These are phyloP conservation scores for Aspergillus unguis DNA, from an alignment of 2,329 filamentous ascomycete genomes.

Conservation along the genomic window DNA sequence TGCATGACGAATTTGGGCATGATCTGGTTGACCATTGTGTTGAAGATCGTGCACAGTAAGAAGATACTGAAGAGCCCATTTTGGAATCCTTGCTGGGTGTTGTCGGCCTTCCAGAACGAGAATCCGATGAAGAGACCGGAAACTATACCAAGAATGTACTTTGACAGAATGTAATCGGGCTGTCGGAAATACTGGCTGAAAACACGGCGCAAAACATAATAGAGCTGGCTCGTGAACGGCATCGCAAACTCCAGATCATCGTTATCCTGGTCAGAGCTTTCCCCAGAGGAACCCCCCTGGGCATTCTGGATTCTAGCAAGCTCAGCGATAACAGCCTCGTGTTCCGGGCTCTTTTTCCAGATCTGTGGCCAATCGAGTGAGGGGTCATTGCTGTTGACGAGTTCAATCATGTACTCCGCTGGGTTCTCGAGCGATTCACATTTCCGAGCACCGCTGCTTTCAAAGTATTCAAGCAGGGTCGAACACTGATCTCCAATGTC, in stretches of 20 bases:
- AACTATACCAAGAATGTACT: constrained; percentile 62
- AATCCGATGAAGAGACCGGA: constrained; percentile 74
- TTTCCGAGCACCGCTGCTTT: constrained; percentile 55
- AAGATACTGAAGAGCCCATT: constrained; percentile 85
- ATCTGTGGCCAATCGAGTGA: constrained; percentile 51
- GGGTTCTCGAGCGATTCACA: constrained; percentile 64
- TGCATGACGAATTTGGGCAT: constrained; percentile 85
- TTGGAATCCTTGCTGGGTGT: constrained; percentile 72
- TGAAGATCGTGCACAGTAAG: constrained; percentile 72
- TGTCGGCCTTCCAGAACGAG: constrained; percentile 68
- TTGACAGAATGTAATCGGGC: constrained; percentile 80
- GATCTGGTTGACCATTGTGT: constrained; percentile 26
- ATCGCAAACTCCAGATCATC: constrained; percentile 66
- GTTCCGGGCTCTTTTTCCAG: constrained; percentile 57
- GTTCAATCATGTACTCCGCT: constrained; percentile 65
- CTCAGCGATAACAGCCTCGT: constrained; percentile 41
- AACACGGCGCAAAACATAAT: constrained; percentile 65
- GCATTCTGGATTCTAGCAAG: constrained; percentile 49
- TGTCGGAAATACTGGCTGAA: constrained; percentile 90
- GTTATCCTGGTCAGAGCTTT: background rate
- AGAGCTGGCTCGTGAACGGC: constrained; percentile 64
- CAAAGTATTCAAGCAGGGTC: constrained; percentile 61
- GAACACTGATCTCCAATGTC: constrained; percentile 58
- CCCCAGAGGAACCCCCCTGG: background rate
- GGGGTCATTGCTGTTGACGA: constrained; percentile 53